Conservation (phyloP, 805 yeast species). For the Komagataella phaffii region DNA sequence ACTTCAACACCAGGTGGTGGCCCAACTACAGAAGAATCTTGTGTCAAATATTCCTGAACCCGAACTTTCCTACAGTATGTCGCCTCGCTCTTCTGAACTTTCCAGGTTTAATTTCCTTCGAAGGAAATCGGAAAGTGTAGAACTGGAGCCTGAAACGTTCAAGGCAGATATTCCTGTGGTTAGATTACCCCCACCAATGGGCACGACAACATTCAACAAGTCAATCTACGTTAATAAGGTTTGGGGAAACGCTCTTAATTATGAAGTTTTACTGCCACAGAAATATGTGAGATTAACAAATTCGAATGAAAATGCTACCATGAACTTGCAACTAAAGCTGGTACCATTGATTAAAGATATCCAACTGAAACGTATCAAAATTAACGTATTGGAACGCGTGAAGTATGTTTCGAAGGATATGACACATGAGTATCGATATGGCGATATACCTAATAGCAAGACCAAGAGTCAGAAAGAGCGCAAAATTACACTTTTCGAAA, state of each 20-base stretch:
- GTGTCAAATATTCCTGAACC: constrained; percentile 15
- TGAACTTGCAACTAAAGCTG: constrained; percentile 47
- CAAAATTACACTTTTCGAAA: constrained; percentile 44
- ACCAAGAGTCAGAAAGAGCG: constrained; percentile 27
- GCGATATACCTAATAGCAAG: constrained; percentile 18
- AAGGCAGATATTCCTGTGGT: constrained; percentile 30
- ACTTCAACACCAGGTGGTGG: constrained; percentile 25
- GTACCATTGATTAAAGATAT: constrained; percentile 54
- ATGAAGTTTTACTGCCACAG: constrained; percentile 58
- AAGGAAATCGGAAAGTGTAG: not conserved
- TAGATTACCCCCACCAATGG: constrained; percentile 42
- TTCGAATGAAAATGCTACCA: constrained; percentile 31
- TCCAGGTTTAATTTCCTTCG: not conserved
- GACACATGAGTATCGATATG: constrained; percentile 39
- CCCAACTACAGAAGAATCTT: constrained; percentile 24
- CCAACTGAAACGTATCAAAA: constrained; percentile 45
- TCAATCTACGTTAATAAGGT: constrained; percentile 65
- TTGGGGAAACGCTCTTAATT: constrained; percentile 62
- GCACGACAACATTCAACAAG: constrained; percentile 47
- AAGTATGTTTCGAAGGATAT: constrained; percentile 47
- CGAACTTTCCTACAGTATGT: constrained; percentile 21
- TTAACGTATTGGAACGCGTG: constrained; percentile 54
- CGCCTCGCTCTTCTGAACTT: constrained; percentile 6
- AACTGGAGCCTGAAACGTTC: constrained; percentile 9
- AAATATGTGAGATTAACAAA: constrained; percentile 42